Evolutionary conservation across 176 grass and related monocot genomes (phyloP), one percentile per base, ranked within the genome.

Genomic region (Thalia dealbata): DNA sequence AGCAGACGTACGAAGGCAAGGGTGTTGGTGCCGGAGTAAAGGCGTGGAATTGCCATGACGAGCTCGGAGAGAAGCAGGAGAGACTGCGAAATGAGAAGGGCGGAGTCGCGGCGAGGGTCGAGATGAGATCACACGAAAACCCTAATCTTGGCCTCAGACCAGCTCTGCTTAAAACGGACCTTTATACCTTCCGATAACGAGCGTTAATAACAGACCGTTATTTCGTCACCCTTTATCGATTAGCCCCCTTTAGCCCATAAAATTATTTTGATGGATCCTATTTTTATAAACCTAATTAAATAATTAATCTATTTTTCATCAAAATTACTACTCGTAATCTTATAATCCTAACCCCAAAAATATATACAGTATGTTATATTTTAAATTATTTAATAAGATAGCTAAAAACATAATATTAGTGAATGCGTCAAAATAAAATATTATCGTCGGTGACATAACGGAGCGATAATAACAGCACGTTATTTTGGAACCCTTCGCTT

Each of bases 1-100:
- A 48, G 45, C 1, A 28, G 61, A 28, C 61, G 61, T 63, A 63
- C 61, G 61, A 63, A 63, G 61, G 61, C 61, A 11, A 63, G 61
- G 12, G 61, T 63, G 68, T 43, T 70, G 12, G 50, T 43, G 44
- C 68, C 67, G n/a, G 67, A 70, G 42, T 70, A 70, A 24, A 24
- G 61, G 24, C 61, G 11, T 26, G 61, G 61, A 26, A 63, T 14
- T 10, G 25, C 61, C 61, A 63, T 63, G 7, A 63, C 12, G 25
- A 28, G 25, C 54, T 58, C 54, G 4, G 54, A 58, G 54, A n/a
- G 54, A 58, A 0, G 7, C 21, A 9, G 54, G 19, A 58, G 21
- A 22, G 52, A 56, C 5, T 7, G 52, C 11, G 45, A 3, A 48
- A 48, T 48, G 45, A 0, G n/a, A n/a, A n/a, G 45, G 45, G 45